Evolutionary conservation across 2,329 filamentous ascomycete species (phyloP).

Genomic region (Aureobasidium namibiae): DNA sequence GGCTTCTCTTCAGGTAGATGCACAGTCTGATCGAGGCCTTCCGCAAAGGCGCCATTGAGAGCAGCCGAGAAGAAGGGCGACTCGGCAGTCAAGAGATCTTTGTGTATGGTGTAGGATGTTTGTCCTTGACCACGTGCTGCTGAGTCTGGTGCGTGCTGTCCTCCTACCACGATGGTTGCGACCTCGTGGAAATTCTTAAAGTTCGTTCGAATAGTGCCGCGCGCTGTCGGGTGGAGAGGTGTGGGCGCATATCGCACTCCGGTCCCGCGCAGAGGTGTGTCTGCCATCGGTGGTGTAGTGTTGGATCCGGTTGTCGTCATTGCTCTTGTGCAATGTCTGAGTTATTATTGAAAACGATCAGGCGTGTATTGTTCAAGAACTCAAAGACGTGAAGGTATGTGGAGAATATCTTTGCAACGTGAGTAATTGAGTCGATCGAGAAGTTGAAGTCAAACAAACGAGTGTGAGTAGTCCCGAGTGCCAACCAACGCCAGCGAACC

Average conservation of each 20-base stretch:
- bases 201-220: conserved; percentile 25
- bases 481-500: conserved; percentile 1
- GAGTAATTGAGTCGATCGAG: background rate
- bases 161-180: conserved; percentile 32
- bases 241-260: conserved; percentile 13
- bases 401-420: background rate
- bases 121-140: conserved; percentile 19
- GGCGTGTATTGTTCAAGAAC: background rate
- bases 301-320: conserved; percentile 5
- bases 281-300: background rate
- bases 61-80: conserved; percentile 45
- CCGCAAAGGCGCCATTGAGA: conserved; percentile 39
- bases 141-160: conserved; percentile 16
- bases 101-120: conserved; percentile 39
- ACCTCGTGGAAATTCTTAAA: conserved; percentile 34
- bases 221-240: conserved; percentile 9
- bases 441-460: conserved; percentile 1
- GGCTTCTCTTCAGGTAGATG: conserved; percentile 37
- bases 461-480: background rate
- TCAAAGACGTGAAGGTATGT: background rate
- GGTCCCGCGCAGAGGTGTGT: conserved; percentile 5
- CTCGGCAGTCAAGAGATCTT: conserved; percentile 37
- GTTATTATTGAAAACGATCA: background rate
- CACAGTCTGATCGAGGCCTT: conserved; percentile 35
- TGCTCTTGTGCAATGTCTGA: background rate